These are phyloP conservation scores for Magnaporthiopsis rhizophila DNA, from an alignment of 2,329 filamentous ascomycete species.

Conservation along the genomic window DNA sequence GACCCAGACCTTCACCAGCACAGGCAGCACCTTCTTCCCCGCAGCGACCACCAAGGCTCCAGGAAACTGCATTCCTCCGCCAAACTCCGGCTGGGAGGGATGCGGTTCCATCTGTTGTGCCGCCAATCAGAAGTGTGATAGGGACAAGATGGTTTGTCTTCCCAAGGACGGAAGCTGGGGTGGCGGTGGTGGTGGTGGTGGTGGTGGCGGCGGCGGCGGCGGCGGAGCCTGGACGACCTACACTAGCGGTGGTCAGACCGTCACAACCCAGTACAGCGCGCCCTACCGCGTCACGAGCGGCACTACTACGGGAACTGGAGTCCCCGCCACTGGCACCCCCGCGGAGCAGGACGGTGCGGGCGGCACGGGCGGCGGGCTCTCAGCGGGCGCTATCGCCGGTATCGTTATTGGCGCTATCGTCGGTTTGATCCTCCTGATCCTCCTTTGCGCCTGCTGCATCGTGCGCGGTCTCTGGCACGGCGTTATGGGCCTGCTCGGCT, in stretches of 20 bases:
- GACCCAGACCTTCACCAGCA: constrained; percentile 53
- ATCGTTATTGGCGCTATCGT: constrained; percentile 69
- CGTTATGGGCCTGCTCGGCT: constrained; percentile 51
- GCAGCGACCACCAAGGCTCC: constrained; percentile 34
- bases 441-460: constrained; percentile 70
- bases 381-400: constrained; percentile 67
- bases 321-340: constrained; percentile 39
- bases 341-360: constrained; percentile 29
- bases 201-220: constrained; percentile 14
- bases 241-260: constrained; percentile 29
- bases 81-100: constrained; percentile 44
- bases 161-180: constrained; percentile 22
- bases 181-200: constrained; percentile 16
- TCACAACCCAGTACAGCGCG: constrained; percentile 47
- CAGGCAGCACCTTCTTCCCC: constrained; percentile 41
- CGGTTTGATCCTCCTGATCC: constrained; percentile 57
- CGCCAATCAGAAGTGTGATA: constrained; percentile 59
- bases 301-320: constrained; percentile 41
- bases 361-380: constrained; percentile 42
- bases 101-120: constrained; percentile 67
- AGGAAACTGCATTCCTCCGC: constrained; percentile 39
- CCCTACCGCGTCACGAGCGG: constrained; percentile 44
- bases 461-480: constrained; percentile 53
- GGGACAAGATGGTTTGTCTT: constrained; percentile 13
- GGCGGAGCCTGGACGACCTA: constrained; percentile 23